Evolutionary conservation across 495 filamentous ascomycete genomes (phyloP), one percentile per base, ranked within the genome.

Genomic region (Penicillium crystallinum): DNA sequence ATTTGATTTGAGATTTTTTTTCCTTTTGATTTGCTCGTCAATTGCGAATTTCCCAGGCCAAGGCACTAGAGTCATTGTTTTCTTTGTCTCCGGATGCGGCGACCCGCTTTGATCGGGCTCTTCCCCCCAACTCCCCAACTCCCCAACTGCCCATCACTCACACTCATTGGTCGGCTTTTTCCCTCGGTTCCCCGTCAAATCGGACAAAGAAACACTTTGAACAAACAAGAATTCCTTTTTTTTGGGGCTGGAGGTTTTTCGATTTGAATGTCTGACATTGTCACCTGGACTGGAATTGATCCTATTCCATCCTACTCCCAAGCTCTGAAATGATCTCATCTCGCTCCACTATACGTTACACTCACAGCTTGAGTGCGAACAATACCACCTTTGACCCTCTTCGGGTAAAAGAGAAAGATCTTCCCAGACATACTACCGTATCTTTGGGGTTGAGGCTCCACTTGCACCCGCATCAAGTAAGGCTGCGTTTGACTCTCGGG

Each of bases 21-120:
- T n/a, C n/a, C n/a, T n/a, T n/a, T n/a, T n/a, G n/a, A n/a, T n/a
- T n/a, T n/a, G n/a, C n/a, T n/a, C n/a, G n/a, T n/a, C n/a, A n/a
- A n/a, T n/a, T n/a, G n/a, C n/a, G n/a, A 27, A 27, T 42, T 27
- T 43, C 7, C n/a, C 23, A 19, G 21, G 47, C 41, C 45, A 34
- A 46, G 49, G 42, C 31, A 29, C 52, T 49, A 55, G 47, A 62
- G 37, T 62, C 57, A 67, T 67, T 67, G 64, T 65, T 65, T 58
- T 65, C 67, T 70, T 73, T 70, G 68, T 69, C 58, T 63, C 70
- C 67, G 71, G 58, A 68, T 68, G 69, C 71, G 71, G 69, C 63
- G 64, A 67, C 38, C 52, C 47, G 67, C 64, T 49, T 39, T 3
- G 37, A 34, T 49, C 46, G 68, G 62, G 54, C 39, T 3, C 29